Percentiles rank a stretch among this genome's conserved stretches.
These are phyloP conservation scores for Penicillium sp. DNA, from an alignment of 2,329 filamentous ascomycete genomes.

Conservation along the genomic window DNA sequence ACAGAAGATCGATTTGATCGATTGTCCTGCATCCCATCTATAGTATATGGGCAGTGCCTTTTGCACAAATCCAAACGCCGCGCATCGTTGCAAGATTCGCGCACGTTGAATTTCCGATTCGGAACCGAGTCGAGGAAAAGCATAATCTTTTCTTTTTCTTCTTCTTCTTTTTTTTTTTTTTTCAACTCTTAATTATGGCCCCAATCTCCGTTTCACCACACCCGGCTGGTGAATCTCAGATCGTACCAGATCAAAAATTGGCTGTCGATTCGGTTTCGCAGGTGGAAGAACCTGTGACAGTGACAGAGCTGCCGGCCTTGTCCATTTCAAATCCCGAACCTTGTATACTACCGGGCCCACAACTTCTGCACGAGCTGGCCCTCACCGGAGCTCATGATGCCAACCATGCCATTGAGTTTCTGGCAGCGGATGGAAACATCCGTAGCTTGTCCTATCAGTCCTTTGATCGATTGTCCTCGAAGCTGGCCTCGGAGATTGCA, in stretches of 20 bases:
- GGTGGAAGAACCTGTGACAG: conserved; percentile 9
- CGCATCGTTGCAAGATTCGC: no score
- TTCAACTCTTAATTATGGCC: no score
- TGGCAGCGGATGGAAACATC: conserved; percentile 45
- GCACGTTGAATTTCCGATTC: no score
- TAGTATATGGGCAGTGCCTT: conserved; percentile 10
- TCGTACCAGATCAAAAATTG: conserved; percentile 22
- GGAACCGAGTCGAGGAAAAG: no score
- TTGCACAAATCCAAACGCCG: no score
- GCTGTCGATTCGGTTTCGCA: conserved; percentile 12
- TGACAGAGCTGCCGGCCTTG: conserved; percentile 26
- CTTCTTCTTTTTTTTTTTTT: no score
- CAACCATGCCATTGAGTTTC: conserved; percentile 58
- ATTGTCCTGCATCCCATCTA: conserved; percentile 12
- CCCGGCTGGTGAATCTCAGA: conserved; percentile 2
- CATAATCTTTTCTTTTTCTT: no score
- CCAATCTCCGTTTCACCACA: no score
- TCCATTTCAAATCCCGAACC: conserved; percentile 57
- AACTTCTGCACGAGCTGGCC: conserved; percentile 60
- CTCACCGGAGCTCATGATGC: conserved; percentile 32
- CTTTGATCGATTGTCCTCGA: conserved; percentile 55
- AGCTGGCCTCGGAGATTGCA: conserved; percentile 50
- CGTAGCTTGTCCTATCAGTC: conserved; percentile 55
- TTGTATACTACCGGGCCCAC: conserved; percentile 48
- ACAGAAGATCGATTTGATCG: conserved; percentile 21